Evolutionary conservation across 495 filamentous ascomycete species (phyloP).

Genomic region (Aspergillus bertholletiae): DNA sequence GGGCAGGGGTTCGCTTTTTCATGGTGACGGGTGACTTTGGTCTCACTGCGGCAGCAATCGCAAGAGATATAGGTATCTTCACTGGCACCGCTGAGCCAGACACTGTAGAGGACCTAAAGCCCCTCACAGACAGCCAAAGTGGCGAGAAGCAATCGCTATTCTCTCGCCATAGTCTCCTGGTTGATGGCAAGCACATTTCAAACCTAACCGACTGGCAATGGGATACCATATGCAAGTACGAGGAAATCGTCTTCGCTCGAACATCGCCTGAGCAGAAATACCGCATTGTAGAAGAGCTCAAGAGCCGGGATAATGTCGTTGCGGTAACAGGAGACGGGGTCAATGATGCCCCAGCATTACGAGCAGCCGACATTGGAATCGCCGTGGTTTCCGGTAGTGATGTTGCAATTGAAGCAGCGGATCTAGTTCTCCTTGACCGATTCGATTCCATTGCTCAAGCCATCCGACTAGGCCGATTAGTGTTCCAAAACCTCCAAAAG

Average conservation of each 20-base stretch:
- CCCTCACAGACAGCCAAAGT: slow-evolving; percentile 2
- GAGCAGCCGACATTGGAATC: slow-evolving; percentile 63
- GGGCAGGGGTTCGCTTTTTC: slow-evolving; percentile 66
- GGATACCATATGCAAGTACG: slow-evolving; percentile 53
- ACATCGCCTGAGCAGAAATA: slow-evolving; percentile 78
- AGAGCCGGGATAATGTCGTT: slow-evolving; percentile 57
- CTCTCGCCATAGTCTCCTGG: slow-evolving; percentile 30
- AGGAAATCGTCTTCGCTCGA: slow-evolving; percentile 67
- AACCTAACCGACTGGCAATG: slow-evolving; percentile 54
- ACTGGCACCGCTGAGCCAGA: slow-evolving; percentile 36
- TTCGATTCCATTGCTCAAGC: slow-evolving; percentile 69
- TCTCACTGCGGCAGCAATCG: slow-evolving; percentile 63
- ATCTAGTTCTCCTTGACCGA: slow-evolving; percentile 74
- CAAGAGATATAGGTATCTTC: slow-evolving; percentile 64
- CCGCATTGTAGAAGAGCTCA: slow-evolving; percentile 67
- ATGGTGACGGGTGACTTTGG: slow-evolving; percentile 72
- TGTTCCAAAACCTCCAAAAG: slow-evolving; percentile 58
- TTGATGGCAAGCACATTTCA: slow-evolving; percentile 54
- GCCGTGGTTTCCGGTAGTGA: slow-evolving; percentile 60
- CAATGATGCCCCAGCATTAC: slow-evolving; percentile 66
- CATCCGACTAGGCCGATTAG: slow-evolving; percentile 55
- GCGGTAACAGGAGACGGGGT: slow-evolving; percentile 75
- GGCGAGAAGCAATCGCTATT: slow-evolving; percentile 1
- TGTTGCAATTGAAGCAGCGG: slow-evolving; percentile 75
- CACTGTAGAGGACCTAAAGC: slow-evolving; percentile 27